A percentile compares a stretch with the other conserved stretches of the same genome.
Conservation (phyloP, 768 basidiomycete genomes). For the Panaeolus papilionaceus region DNA sequence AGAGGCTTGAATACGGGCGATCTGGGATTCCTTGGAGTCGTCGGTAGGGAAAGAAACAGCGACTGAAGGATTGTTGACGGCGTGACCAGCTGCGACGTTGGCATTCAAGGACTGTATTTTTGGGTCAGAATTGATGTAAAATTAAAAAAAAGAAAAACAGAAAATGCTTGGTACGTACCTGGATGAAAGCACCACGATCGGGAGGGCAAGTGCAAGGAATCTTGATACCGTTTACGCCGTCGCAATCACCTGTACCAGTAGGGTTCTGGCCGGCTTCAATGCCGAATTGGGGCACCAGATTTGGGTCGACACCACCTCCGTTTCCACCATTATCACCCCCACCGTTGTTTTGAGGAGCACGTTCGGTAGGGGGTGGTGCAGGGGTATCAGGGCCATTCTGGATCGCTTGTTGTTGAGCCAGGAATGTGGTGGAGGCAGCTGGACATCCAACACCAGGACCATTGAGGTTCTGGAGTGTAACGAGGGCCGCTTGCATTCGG, state of each 20-base stretch:
- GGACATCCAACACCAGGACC: conserved; percentile 76
- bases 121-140: not conserved
- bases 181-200: conserved; percentile 53
- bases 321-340: not conserved
- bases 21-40: conserved; percentile 55
- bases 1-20: conserved; percentile 63
- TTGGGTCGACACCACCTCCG: conserved; percentile 40
- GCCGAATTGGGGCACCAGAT: conserved; percentile 67
- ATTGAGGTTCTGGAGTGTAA: conserved; percentile 77
- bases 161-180: conserved; percentile 37
- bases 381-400: conserved; percentile 35
- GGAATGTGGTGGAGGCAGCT: conserved; percentile 66
- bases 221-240: conserved; percentile 66
- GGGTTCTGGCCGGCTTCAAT: conserved; percentile 62
- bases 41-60: conserved; percentile 69
- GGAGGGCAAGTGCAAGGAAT: conserved; percentile 75
- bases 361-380: conserved; percentile 30
- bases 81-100: conserved; percentile 67
- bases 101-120: conserved; percentile 47
- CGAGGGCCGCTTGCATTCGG: conserved; percentile 62
- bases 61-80: conserved; percentile 65
- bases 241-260: conserved; percentile 64
- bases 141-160: too few species aligned
- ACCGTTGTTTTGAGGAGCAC: not conserved
- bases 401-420: conserved; percentile 46